Evolutionary conservation across 306 rosid genomes (phyloP), one percentile per base, ranked within the genome.

Genomic region (Begonia peltatifolia): DNA sequence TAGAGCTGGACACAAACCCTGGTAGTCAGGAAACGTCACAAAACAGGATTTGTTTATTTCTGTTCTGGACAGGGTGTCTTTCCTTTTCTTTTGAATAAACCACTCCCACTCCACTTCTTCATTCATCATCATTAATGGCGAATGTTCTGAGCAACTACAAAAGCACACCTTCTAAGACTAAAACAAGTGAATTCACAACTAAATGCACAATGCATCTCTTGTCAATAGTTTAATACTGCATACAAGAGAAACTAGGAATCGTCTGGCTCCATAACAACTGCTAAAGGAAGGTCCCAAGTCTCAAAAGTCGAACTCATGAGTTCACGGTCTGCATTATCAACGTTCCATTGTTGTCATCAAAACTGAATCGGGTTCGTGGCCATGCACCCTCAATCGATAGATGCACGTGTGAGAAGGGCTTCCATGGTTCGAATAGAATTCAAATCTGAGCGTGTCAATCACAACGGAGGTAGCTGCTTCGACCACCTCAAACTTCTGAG

Each of bases 321-420:
- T 65, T 68, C 74, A 63, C 14, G 50, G 43, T n/a, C 42, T 25
- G 59, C 47, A 9, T 42, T 59, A 59, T 63, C 74, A 71, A 30
- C 70, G 71, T 46, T 77, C 62, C 73, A 61, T 57, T 55, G 88
- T 54, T 80, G 81, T 71, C 80, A 69, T 57, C 16, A 92, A 71
- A 71, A 81, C 87, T 0, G 76, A 58, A 10, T 73, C 78, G 0
- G 87, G 78, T 66, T 92, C 88, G 46, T 52, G 84, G 17, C 96
- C 99, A 20, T 92, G 99, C 38, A 83, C 96, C 71, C 94, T 68
- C 48, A 92, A 67, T 13, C 99, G 99, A 65, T 92, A 92, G 63
- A 86, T 83, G 79, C 96, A 86, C 12, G 99, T 92, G 57, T 86
- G 96, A 0, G 99, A 82, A 38, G 90, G 66, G 74, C 76, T 81